Conservation (phyloP, 345 rosid species). For the Aquilaria yunnanensis region DNA sequence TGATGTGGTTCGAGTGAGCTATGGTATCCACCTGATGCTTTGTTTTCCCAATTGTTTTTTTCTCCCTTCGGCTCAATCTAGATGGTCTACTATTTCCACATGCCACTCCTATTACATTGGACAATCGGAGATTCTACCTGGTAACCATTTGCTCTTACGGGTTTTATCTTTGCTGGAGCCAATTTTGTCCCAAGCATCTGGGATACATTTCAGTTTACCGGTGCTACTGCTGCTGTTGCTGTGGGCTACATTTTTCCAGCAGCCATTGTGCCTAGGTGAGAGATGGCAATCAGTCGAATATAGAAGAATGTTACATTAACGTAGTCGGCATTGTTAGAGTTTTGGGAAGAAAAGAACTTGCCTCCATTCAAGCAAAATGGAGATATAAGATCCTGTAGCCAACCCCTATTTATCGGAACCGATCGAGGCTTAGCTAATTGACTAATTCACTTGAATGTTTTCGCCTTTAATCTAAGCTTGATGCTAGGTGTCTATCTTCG, state of each 20-base stretch:
- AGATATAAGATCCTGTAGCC: too few species aligned
- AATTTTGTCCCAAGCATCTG: constrained; percentile 60
- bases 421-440: too few species aligned
- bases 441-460: too few species aligned
- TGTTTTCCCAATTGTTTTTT: constrained; percentile 62
- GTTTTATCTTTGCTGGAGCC: constrained; percentile 47
- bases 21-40: constrained; percentile 71
- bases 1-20: constrained; percentile 57
- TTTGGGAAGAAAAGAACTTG: too few species aligned
- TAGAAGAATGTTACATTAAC: too few species aligned
- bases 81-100: constrained; percentile 60
- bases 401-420: too few species aligned
- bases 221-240: constrained; percentile 53
- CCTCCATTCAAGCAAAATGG: too few species aligned
- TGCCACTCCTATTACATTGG: constrained; percentile 42
- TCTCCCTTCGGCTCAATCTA: constrained; percentile 58
- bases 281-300: too few species aligned
- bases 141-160: constrained; percentile 43
- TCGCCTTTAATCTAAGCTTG: too few species aligned
- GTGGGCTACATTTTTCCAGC: constrained; percentile 66
- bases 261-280: constrained; percentile 47
- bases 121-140: constrained; percentile 44
- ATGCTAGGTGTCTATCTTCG: too few species aligned
- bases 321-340: too few species aligned
- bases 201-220: constrained; percentile 72